phyloP scores from a whole-genome alignment of 139 green algal genomes.

The Chlorella sorokiniana region DNA sequence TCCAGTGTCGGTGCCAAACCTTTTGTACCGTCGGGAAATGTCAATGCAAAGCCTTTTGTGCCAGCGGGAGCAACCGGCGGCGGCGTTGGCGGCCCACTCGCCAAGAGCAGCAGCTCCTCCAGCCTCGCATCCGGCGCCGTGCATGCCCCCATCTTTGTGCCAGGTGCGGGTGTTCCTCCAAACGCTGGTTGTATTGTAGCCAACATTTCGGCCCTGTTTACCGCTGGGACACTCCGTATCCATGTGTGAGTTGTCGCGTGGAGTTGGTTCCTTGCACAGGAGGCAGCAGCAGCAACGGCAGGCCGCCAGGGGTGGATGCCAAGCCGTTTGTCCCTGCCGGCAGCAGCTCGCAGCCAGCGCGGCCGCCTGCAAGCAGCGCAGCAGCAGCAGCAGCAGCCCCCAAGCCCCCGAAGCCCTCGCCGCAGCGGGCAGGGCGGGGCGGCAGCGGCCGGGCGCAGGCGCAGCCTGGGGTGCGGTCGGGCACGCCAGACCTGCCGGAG shows the following conservation, averaged over 20 bases:
- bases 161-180: background rate
- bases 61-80: constrained; percentile 1
- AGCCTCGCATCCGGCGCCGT: constrained; percentile 25
- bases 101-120: constrained; percentile 3
- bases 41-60: constrained; percentile 4
- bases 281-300: background rate
- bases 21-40: background rate
- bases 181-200: background rate
- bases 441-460: background rate
- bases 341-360: background rate
- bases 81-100: background rate
- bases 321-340: constrained; percentile 38
- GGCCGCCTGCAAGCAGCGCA: background rate
- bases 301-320: constrained; percentile 15
- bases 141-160: constrained; percentile 17
- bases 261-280: no score
- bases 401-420: constrained; percentile 20
- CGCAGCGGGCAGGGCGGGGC: background rate
- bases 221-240: background rate
- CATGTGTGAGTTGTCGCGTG: background rate
- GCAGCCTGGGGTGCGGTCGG: background rate
- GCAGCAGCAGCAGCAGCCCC: background rate
- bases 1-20: background rate
- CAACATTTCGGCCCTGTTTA: no score
- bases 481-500: constrained; percentile 45